A percentile compares a stretch with the other conserved stretches of the same genome.
Conservation (phyloP, 2,329 filamentous ascomycete genomes). For the Sordariomycetes sp. region DNA sequence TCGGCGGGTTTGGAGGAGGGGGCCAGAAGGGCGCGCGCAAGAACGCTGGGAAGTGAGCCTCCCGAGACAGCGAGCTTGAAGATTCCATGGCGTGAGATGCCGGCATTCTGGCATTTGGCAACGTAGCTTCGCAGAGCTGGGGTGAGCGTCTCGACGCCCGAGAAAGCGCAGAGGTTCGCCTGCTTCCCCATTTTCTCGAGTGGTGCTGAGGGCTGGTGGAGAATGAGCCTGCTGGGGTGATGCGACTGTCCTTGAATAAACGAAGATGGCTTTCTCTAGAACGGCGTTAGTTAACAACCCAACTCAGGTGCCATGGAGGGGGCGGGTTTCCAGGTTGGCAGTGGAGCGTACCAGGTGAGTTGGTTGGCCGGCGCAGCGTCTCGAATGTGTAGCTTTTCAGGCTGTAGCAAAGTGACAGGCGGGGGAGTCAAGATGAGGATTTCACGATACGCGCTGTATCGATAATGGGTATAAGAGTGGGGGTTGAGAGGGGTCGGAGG, state of each 20-base stretch:
- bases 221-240: not conserved
- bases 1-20: constrained; percentile 42
- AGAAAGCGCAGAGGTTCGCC: constrained; percentile 72
- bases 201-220: not conserved
- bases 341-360: not conserved
- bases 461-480: not conserved
- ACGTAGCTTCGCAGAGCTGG: constrained; percentile 72
- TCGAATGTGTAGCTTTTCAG: not conserved
- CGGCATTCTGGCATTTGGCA: constrained; percentile 69
- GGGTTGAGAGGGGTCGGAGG: not conserved
- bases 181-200: constrained; percentile 40
- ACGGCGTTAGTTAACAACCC: not conserved
- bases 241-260: not conserved
- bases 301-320: not conserved
- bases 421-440: not conserved
- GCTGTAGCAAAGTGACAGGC: not conserved
- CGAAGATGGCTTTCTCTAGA: not conserved
- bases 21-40: constrained; percentile 72
- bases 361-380: not conserved
- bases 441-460: not conserved
- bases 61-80: constrained; percentile 94
- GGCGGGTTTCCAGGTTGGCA: not conserved
- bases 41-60: constrained; percentile 80
- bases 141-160: constrained; percentile 58
- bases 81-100: constrained; percentile 65